Evolutionary conservation across 768 basidiomycete genomes (phyloP), one percentile per base, ranked within the genome.

Genomic region (Mycena vulgaris): DNA sequence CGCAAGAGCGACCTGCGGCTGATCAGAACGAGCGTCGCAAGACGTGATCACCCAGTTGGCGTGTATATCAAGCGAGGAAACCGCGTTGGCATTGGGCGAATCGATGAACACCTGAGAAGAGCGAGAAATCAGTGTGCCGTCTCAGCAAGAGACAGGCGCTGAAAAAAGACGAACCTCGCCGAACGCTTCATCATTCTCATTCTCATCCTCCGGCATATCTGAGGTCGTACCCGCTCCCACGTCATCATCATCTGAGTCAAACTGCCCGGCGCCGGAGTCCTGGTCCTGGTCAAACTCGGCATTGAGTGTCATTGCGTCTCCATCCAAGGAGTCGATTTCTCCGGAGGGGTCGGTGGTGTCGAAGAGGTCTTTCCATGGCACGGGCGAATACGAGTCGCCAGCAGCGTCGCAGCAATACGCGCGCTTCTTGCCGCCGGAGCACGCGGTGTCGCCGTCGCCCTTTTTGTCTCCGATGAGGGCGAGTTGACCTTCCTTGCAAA

Each of bases 41-140:
- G 37, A 68, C 19, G 69, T 65, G 42, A 78, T 53, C 0, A 74
- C 76, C 78, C 78, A 78, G 57, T 78, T 66, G 0, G 78, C 73
- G 30, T 48, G 70, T 28, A 74, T 19, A 33, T 68, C 66, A 40
- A 78, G 17, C 5, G 78, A 78, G 14, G 66, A 69, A 37, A 78
- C 76, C 0, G 78, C 75, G 14, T 33, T 62, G 25, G 74, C 35
- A 40, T 78, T 78, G n/a, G 78, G 78, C 9, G 76, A 77, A 9
- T 69, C 66, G 56, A 78, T 78, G 62, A 78, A 78, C 1, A 78
- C 66, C 35, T 70, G 39, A 39, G 9, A 16, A 39, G 69, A 19
- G 68, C 62, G 30, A 78, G 23, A 31, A 35, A 45, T 52, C 49
- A 51, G 49, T 51, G 49, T 51, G 49, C 27, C 49, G 49, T 51